A percentile compares a stretch with the other conserved stretches of the same genome.
phyloP scores from a whole-genome alignment of 2,329 filamentous ascomycete genomes.

The Alternaria brassicae region DNA sequence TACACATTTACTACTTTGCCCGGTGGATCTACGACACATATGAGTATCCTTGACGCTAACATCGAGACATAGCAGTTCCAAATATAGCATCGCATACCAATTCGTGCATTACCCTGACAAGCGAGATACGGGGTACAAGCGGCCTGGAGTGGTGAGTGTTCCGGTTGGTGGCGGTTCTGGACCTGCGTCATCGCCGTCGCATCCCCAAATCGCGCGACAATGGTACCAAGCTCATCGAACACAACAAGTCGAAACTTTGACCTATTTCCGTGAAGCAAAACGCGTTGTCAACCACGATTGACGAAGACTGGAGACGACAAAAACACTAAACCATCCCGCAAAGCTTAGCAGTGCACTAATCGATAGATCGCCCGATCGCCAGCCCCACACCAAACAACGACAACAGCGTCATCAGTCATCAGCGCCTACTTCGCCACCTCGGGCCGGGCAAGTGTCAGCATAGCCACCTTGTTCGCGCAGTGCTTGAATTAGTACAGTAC shows the following conservation, averaged over 20 bases:
- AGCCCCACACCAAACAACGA: slow-evolving; percentile 5
- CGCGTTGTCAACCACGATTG: not conserved
- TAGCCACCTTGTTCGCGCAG: not conserved
- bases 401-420: slow-evolving; percentile 9
- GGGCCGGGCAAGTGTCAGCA: slow-evolving; percentile 4
- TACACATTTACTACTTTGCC: not conserved
- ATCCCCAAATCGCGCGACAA: not conserved
- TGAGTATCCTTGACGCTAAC: slow-evolving; percentile 24
- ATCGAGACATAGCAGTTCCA: slow-evolving; percentile 30
- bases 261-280: not conserved
- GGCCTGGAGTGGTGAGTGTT: not conserved
- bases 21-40: not conserved
- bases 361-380: slow-evolving; percentile 4
- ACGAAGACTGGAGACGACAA: not conserved
- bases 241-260: not conserved
- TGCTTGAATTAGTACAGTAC: slow-evolving; percentile 3
- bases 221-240: not conserved
- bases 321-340: not conserved
- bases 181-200: not conserved
- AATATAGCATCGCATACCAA: not conserved
- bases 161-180: not conserved
- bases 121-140: not conserved
- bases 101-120: not conserved
- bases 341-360: slow-evolving; percentile 1
- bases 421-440: slow-evolving; percentile 4